Evolutionary conservation across 352 stramenopile species (phyloP).

Genomic region (Globisporangium middletonii): DNA sequence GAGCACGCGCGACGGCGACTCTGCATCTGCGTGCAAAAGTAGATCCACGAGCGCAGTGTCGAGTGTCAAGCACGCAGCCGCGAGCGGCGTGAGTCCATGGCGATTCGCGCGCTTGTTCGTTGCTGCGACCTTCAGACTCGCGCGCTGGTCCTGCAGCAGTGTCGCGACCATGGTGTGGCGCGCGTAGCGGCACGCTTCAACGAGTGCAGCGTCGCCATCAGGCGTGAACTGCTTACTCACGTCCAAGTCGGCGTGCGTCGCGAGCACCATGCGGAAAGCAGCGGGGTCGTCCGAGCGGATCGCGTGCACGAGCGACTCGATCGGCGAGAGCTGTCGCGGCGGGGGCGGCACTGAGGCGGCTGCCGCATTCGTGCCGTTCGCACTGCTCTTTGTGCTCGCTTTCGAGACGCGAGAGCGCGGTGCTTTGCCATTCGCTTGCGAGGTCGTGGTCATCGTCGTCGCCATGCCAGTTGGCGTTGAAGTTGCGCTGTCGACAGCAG

Average conservation of each 20-base stretch:
- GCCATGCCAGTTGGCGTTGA: not conserved
- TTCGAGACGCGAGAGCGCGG: not conserved
- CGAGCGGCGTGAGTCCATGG: conserved; percentile 32
- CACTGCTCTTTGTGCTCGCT: not conserved
- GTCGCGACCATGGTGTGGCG: conserved; percentile 31
- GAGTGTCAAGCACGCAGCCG: conserved; percentile 57
- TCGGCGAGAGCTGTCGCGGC: not conserved
- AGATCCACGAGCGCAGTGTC: conserved; percentile 27
- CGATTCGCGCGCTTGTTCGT: conserved; percentile 33
- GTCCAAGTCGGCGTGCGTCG: conserved; percentile 15
- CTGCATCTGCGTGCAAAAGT: conserved; percentile 19
- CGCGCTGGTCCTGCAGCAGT: conserved; percentile 23
- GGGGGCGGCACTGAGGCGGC: too few relatives aligned
- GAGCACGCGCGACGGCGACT: conserved; percentile 25
- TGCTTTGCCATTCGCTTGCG: not conserved
- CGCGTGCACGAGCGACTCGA: conserved; percentile 13
- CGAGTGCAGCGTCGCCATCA: conserved; percentile 35
- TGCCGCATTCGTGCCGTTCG: not conserved
- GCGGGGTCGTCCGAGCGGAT: conserved; percentile 9
- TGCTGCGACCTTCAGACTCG: conserved; percentile 29
- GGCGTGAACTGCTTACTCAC: conserved; percentile 29
- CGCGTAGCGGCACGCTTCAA: conserved; percentile 52
- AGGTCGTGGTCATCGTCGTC: not conserved
- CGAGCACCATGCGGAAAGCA: conserved; percentile 8
- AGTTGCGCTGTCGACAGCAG: not conserved